Evolutionary conservation across 345 rosid species (phyloP).

Genomic region (Euphorbia lathyris): DNA sequence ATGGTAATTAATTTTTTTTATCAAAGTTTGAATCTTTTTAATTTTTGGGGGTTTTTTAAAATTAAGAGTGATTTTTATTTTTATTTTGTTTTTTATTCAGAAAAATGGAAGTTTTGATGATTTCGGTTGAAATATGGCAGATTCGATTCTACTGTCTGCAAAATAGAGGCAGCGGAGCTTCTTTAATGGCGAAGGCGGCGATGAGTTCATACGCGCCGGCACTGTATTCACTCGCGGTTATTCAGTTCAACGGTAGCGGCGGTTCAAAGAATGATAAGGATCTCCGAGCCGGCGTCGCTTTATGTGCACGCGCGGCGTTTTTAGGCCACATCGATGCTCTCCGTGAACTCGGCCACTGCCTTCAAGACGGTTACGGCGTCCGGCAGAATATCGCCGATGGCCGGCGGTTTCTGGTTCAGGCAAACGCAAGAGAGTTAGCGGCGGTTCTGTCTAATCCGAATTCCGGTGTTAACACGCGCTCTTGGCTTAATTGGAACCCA

Average conservation of each 20-base stretch:
- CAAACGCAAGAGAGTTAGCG: conserved; percentile 87
- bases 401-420: conserved; percentile 86
- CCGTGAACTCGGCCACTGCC: conserved; percentile 97
- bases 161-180: conserved; percentile 80
- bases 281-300: conserved; percentile 85
- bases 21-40: not conserved
- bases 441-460: conserved; percentile 49
- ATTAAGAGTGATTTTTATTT: too few species aligned
- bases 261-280: conserved; percentile 90
- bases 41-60: too few species aligned
- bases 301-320: conserved; percentile 91
- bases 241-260: conserved; percentile 98
- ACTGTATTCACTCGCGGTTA: conserved; percentile 76
- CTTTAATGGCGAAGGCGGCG: conserved; percentile 95
- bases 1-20: conserved; percentile 47
- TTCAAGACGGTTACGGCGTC: conserved; percentile 97
- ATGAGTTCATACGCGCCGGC: conserved; percentile 80
- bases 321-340: conserved; percentile 86
- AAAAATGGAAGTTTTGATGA: not conserved
- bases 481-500: conserved; percentile 57
- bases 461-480: conserved; percentile 24
- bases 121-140: conserved; percentile 39
- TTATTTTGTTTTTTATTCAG: not conserved
- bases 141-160: conserved; percentile 87
- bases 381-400: conserved; percentile 79